Evolutionary conservation across 805 yeast genomes (phyloP).

Genomic region (Yueomyces sp.): DNA sequence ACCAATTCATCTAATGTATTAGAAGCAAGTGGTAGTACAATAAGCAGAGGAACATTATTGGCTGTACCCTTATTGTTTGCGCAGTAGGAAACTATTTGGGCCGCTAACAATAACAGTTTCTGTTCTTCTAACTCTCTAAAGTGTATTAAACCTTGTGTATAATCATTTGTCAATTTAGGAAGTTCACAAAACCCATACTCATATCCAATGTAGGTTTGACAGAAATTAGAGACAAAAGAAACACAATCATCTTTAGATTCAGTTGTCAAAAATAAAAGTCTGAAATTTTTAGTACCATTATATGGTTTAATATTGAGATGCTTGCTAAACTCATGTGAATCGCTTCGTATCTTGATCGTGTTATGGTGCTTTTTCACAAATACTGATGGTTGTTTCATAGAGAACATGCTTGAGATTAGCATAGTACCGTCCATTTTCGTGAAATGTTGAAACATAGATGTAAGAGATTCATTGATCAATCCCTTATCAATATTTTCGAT

Average conservation of each 20-base stretch:
- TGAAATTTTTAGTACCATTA: slow-evolving; percentile 36
- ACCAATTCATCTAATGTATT: slow-evolving; percentile 30
- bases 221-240: slow-evolving; percentile 18
- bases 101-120: slow-evolving; percentile 39
- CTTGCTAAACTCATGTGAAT: slow-evolving; percentile 43
- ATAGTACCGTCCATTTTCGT: slow-evolving; percentile 15
- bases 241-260: slow-evolving; percentile 16
- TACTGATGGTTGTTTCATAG: slow-evolving; percentile 17
- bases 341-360: slow-evolving; percentile 31
- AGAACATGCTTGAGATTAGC: slow-evolving; percentile 14
- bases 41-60: slow-evolving; percentile 16
- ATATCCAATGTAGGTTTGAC: slow-evolving; percentile 21
- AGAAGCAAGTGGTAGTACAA: slow-evolving; percentile 16
- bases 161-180: slow-evolving; percentile 17
- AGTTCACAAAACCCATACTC: slow-evolving; percentile 25
- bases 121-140: slow-evolving; percentile 24
- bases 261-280: slow-evolving; percentile 33
- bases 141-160: slow-evolving; percentile 15
- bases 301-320: slow-evolving; percentile 44
- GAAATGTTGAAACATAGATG: slow-evolving; percentile 11
- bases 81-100: slow-evolving; percentile 26
- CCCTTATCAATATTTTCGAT: slow-evolving; percentile 10
- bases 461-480: slow-evolving; percentile 11
- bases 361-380: slow-evolving; percentile 20
- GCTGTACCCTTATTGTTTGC: slow-evolving; percentile 17